Conservation (phyloP, 768 basidiomycete species). For the Neoboletus magnificus region DNA sequence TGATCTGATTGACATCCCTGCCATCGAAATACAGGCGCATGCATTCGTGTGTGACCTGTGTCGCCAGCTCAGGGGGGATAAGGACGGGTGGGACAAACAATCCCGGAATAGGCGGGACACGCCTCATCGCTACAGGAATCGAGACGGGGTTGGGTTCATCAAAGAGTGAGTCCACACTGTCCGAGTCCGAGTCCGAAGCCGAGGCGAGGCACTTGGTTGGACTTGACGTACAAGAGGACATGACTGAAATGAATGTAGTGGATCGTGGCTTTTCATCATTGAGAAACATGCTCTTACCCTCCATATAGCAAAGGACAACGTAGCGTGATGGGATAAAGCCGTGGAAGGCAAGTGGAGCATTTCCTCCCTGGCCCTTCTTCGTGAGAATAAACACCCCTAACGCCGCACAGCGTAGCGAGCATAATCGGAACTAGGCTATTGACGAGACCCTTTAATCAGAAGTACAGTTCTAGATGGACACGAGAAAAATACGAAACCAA, state of each 20-base stretch:
- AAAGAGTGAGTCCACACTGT: slow-evolving; percentile 46
- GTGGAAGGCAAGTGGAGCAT: neutral
- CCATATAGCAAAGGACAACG: neutral
- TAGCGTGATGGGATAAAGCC: slow-evolving; percentile 1
- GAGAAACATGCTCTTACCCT: slow-evolving; percentile 7
- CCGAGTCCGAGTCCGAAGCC: slow-evolving; percentile 16
- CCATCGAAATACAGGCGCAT: slow-evolving; percentile 53
- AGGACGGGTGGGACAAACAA: slow-evolving; percentile 55
- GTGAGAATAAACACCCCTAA: slow-evolving; percentile 20
- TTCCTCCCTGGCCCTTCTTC: slow-evolving; percentile 1
- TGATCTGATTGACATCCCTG: slow-evolving; percentile 67
- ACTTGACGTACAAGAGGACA: slow-evolving; percentile 5
- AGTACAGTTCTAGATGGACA: neutral
- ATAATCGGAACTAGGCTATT: neutral
- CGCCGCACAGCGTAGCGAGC: neutral
- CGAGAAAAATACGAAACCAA: neutral
- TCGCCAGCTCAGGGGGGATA: slow-evolving; percentile 50
- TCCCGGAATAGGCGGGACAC: slow-evolving; percentile 58
- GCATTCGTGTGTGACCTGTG: slow-evolving; percentile 49
- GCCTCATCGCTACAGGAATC: slow-evolving; percentile 28
- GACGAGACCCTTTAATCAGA: neutral
- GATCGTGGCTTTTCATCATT: neutral
- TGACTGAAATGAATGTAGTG: slow-evolving; percentile 2
- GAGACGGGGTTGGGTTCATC: slow-evolving; percentile 36
- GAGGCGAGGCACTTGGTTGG: neutral